phyloP scores from a whole-genome alignment of 2,329 filamentous ascomycete genomes.

The Byssochlamys sp. region DNA sequence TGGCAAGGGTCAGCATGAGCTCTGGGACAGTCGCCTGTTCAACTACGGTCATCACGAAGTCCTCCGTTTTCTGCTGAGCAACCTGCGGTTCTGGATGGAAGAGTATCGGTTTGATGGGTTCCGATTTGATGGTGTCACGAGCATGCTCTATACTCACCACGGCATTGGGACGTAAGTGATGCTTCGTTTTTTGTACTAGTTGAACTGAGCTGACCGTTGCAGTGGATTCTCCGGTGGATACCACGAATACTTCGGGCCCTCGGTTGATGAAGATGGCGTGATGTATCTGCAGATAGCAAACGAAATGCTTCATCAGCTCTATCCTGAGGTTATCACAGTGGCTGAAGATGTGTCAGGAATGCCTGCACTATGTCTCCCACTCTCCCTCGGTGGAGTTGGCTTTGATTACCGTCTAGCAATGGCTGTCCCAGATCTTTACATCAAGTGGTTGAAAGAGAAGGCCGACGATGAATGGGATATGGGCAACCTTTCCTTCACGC shows the following conservation, averaged over 20 bases:
- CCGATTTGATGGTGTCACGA: conserved; percentile 94
- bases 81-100: conserved; percentile 97
- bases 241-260: conserved; percentile 88
- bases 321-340: conserved; percentile 78
- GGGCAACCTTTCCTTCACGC: conserved; percentile 68
- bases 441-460: conserved; percentile 93
- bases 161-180: conserved; percentile 81
- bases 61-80: conserved; percentile 87
- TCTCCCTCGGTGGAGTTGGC: conserved; percentile 79
- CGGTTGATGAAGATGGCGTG: conserved; percentile 85
- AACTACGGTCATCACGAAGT: conserved; percentile 96
- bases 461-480: conserved; percentile 89
- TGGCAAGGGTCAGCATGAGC: conserved; percentile 71
- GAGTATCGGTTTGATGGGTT: conserved; percentile 96
- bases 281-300: conserved; percentile 95
- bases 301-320: conserved; percentile 84
- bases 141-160: conserved; percentile 93
- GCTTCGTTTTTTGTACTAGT: neutral
- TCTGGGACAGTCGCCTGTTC: conserved; percentile 94
- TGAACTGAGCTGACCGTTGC: neutral
- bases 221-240: conserved; percentile 95
- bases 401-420: conserved; percentile 97
- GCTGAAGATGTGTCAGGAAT: conserved; percentile 97
- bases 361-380: conserved; percentile 83
- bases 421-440: conserved; percentile 98